Percentiles rank a stretch among this genome's conserved stretches.
Conservation (phyloP, 306 rosid genomes). For the Cajanus cajan region DNA sequence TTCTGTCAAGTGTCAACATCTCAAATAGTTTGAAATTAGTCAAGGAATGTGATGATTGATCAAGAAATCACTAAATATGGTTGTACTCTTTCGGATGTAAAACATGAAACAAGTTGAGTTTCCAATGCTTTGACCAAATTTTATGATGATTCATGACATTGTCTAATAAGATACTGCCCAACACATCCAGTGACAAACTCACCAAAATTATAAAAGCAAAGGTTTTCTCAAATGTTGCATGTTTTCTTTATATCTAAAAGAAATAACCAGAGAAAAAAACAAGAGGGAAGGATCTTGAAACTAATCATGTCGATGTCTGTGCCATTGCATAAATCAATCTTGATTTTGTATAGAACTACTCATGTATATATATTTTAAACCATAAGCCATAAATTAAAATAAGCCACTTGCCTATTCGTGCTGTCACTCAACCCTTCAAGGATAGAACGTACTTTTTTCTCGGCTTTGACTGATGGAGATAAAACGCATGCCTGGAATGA, state of each 20-base stretch:
- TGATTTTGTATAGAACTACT: neutral
- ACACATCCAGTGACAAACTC: neutral
- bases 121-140: neutral
- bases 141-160: neutral
- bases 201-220: neutral
- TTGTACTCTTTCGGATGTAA: neutral
- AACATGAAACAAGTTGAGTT: neutral
- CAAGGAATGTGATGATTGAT: neutral
- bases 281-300: neutral
- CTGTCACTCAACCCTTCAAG: constrained; percentile 71
- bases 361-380: neutral
- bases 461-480: constrained; percentile 65
- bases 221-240: neutral
- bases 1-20: neutral
- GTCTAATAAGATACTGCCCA: neutral
- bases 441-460: constrained; percentile 76
- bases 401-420: constrained; percentile 62
- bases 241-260: neutral
- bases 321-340: neutral
- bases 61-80: constrained; percentile 11
- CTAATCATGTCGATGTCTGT: neutral
- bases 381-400: neutral
- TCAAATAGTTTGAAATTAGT: neutral
- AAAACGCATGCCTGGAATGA: constrained; percentile 68
- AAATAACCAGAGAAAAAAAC: neutral